Base-by-base conservation (phyloP, 768 basidiomycete genomes). In the Suillus bovinus region DNA sequence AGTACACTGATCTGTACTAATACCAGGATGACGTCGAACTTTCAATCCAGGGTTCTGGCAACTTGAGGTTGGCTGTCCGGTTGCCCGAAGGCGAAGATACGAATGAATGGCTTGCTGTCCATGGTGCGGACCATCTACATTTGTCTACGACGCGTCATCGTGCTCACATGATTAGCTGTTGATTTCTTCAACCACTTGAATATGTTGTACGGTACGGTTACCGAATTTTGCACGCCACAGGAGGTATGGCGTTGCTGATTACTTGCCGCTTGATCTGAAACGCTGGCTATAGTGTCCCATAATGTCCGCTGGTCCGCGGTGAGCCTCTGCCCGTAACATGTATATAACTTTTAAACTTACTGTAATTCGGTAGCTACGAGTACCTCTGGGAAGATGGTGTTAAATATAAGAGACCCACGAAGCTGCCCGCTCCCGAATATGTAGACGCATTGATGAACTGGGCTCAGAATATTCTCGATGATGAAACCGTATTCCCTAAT, bases 121-220 rank as follows among this genome's bases (percentile, higher is more conserved):
- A 99, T 72, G 93, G 97, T 97, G 66, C 62, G 86, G 75, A 50
- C 24, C 9, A 42, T 58, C 56, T 11, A 33, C 49, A 31, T 10
- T 54, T 56, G 38, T 60, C 36, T 38, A 49, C 41, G 44, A 29
- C 27, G 27, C 4, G 33, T 31, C 1, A 20, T 41, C 27, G 61
- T 62, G 68, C 61, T 38, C 31, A 42, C 50, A 7, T 55, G 42
- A 16, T 20, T 68, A 99, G 97, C 94, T 34, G 96, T 99, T 63
- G 97, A 99, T 76, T 99, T 99, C 79, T 99, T 99, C 83, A 99
- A 99, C 72, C 97, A 99, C 72, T 78, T 99, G 66, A 99, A 99
- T 74, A 99, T 99, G 97, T 80, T 99, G 22, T 99, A 99, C 70
- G 97, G 96, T 13, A 97, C 95, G 11, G 88, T 99, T 27, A 97